Evolutionary conservation across 805 yeast species (phyloP).

Genomic region (Nakazawaea sp.): DNA sequence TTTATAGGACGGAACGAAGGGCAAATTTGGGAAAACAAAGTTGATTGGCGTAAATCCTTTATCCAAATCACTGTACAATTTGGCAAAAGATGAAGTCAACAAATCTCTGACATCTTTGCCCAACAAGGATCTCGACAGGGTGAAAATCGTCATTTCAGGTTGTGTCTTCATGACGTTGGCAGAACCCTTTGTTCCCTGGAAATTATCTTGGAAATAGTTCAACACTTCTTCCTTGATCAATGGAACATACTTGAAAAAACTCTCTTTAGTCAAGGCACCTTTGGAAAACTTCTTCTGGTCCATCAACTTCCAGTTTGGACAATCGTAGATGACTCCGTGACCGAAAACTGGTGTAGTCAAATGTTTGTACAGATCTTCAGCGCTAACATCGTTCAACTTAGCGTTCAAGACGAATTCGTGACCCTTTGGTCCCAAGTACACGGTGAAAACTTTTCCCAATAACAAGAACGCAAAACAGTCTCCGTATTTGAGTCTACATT

Average conservation of each 20-base stretch:
- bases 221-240: constrained; percentile 72
- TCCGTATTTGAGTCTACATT: constrained; percentile 77
- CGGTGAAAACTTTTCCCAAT: constrained; percentile 91
- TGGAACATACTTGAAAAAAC: constrained; percentile 84
- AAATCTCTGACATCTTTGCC: constrained; percentile 88
- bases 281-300: constrained; percentile 98
- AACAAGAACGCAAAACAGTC: constrained; percentile 88
- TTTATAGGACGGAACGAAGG: constrained; percentile 70
- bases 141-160: constrained; percentile 93
- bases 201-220: constrained; percentile 57
- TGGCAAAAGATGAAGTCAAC: constrained; percentile 79
- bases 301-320: constrained; percentile 91
- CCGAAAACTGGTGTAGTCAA: constrained; percentile 99
- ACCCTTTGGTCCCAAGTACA: constrained; percentile 94
- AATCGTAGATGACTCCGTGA: constrained; percentile 94
- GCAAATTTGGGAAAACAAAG: constrained; percentile 92
- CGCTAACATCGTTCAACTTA: constrained; percentile 81
- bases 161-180: constrained; percentile 74
- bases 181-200: constrained; percentile 34
- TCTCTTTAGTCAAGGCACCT: constrained; percentile 76
- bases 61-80: constrained; percentile 83
- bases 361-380: constrained; percentile 93
- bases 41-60: constrained; percentile 95
- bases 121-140: constrained; percentile 86
- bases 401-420: constrained; percentile 95